Evolutionary conservation across 1,139 yeast species (phyloP).

Genomic region (Taphrina confusa): DNA sequence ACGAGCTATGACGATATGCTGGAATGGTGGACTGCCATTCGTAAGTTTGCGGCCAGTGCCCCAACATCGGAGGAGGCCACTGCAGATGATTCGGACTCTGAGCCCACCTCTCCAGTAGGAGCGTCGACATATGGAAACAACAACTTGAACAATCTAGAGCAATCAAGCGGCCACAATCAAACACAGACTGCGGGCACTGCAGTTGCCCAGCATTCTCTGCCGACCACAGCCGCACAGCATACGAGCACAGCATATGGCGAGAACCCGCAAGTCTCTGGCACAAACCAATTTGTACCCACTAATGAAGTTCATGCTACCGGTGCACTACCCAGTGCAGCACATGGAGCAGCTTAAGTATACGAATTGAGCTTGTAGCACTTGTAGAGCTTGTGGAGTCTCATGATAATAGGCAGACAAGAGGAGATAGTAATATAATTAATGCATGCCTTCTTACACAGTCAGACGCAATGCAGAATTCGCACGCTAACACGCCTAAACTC

Average conservation of each 20-base stretch:
- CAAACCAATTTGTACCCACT: not conserved
- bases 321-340: conserved; percentile 2
- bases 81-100: conserved; percentile 27
- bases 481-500: too few species aligned
- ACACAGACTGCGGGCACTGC: not conserved
- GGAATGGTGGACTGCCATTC: conserved; percentile 53
- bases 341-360: conserved; percentile 8
- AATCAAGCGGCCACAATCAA: too few species aligned
- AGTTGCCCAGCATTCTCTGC: too few species aligned
- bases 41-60: conserved; percentile 44
- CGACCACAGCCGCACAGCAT: not conserved
- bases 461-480: too few species aligned
- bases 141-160: not conserved
- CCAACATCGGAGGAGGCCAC: conserved; percentile 15
- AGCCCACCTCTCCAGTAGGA: conserved; percentile 8
- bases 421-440: too few species aligned
- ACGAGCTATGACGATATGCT: conserved; percentile 51
- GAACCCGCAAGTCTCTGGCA: not conserved
- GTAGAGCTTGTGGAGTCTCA: too few species aligned
- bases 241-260: not conserved
- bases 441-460: too few species aligned
- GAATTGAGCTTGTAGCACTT: too few species aligned
- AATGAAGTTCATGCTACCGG: not conserved
- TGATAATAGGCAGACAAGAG: too few species aligned
- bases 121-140: not conserved